phyloP scores from a whole-genome alignment of 2,329 filamentous ascomycete genomes.

The Pestalotiopsis fici region DNA sequence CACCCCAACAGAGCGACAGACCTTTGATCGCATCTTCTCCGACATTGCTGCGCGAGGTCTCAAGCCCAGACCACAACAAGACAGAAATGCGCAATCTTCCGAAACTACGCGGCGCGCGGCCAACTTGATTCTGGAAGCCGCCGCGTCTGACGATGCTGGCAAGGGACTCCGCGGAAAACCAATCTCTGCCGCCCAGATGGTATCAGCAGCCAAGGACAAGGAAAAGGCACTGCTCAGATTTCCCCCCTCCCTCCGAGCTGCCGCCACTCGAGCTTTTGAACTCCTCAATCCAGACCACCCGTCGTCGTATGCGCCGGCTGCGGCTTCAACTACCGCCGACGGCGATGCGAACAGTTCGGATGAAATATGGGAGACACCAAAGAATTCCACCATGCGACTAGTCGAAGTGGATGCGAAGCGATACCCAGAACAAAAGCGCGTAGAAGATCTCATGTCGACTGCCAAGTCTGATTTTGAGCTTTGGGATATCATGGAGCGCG shows the following conservation, averaged over 20 bases:
- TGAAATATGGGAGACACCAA: conserved; percentile 21
- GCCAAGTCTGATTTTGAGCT: conserved; percentile 64
- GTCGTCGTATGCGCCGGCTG: background rate
- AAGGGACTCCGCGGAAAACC: conserved; percentile 17
- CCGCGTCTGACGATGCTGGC: conserved; percentile 21
- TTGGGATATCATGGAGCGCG: conserved; percentile 66
- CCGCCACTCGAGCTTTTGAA: conserved; percentile 39
- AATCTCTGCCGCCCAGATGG: conserved; percentile 16
- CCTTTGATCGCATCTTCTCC: conserved; percentile 58
- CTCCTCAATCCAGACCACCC: conserved; percentile 24
- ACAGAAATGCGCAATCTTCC: conserved; percentile 10
- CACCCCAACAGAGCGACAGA: conserved; percentile 51
- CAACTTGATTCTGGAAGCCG: conserved; percentile 29
- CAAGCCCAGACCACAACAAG: conserved; percentile 16
- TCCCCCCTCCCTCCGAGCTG: conserved; percentile 39
- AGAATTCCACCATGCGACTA: conserved; percentile 19
- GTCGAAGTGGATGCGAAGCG: conserved; percentile 41
- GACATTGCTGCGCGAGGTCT: conserved; percentile 49
- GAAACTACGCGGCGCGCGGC: conserved; percentile 18
- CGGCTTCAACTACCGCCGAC: background rate
- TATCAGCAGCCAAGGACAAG: conserved; percentile 28
- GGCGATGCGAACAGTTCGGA: background rate
- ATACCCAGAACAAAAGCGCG: conserved; percentile 47
- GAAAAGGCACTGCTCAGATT: conserved; percentile 38
- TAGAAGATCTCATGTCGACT: conserved; percentile 54